These are phyloP conservation scores for Friedmanniomyces simplex DNA, from an alignment of 495 filamentous ascomycete genomes.

Conservation along the genomic window DNA sequence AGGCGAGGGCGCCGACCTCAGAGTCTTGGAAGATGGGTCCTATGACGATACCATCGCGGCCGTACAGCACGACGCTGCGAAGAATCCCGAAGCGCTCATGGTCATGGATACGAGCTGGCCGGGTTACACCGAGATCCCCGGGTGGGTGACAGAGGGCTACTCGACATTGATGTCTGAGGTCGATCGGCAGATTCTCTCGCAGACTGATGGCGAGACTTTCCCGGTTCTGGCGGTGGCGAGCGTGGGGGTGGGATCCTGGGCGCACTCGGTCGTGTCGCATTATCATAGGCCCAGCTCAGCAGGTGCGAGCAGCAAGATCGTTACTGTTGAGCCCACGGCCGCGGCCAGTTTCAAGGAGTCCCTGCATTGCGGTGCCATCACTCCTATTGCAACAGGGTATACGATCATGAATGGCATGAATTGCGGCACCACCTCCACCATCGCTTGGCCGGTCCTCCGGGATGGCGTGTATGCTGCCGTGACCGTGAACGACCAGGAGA, in stretches of 20 bases:
- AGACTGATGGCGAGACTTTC: conserved; percentile 15
- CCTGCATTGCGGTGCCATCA: conserved; percentile 35
- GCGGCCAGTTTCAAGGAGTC: conserved; percentile 49
- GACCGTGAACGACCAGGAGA: conserved; percentile 46
- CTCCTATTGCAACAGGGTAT: conserved; percentile 36
- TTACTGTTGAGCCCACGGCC: conserved; percentile 55
- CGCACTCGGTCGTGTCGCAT: conserved; percentile 48
- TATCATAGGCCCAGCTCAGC: conserved; percentile 26
- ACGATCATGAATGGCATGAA: conserved; percentile 63
- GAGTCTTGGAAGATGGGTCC: conserved; percentile 38
- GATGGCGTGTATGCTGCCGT: conserved; percentile 48
- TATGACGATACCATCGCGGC: conserved; percentile 51
- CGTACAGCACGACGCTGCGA: conserved; percentile 32
- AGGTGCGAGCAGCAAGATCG: conserved; percentile 16
- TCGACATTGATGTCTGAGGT: conserved; percentile 54
- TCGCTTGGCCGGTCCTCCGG: conserved; percentile 49
- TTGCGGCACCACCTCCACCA: conserved; percentile 54
- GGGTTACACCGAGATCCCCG: conserved; percentile 51
- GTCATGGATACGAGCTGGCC: conserved; percentile 56
- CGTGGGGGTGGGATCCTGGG: conserved; percentile 57
- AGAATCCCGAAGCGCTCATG: conserved; percentile 36
- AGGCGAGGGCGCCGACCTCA: conserved; percentile 47
- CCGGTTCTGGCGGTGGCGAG: conserved; percentile 42
- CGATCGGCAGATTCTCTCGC: conserved; percentile 48
- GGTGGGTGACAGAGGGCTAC: conserved; percentile 66